These are phyloP conservation scores for Xylaria venustula DNA, from an alignment of 495 filamentous ascomycete species.

Conservation along the genomic window DNA sequence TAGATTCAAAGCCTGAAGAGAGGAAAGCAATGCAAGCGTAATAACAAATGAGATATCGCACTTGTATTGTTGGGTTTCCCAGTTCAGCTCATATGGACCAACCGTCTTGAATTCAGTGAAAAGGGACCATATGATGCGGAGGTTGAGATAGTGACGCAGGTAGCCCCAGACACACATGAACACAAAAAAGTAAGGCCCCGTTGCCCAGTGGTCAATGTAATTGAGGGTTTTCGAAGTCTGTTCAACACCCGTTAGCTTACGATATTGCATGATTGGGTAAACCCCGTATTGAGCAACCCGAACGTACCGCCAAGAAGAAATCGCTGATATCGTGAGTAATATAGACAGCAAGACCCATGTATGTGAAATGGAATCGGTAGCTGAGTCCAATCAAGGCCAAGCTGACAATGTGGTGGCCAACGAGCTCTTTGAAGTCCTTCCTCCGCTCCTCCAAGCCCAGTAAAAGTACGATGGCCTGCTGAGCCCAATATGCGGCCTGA, in stretches of 20 bases:
- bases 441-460: constrained; percentile 91
- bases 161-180: constrained; percentile 91
- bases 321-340: constrained; percentile 95
- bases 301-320: constrained; percentile 91
- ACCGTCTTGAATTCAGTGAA: constrained; percentile 87
- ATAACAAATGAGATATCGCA: constrained; percentile 73
- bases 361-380: constrained; percentile 98
- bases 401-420: constrained; percentile 91
- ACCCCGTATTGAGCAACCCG: neutral
- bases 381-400: constrained; percentile 82
- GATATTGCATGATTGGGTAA: neutral
- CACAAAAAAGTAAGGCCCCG: constrained; percentile 75
- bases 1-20: constrained; percentile 76
- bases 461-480: constrained; percentile 88
- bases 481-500: constrained; percentile 93
- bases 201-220: constrained; percentile 78
- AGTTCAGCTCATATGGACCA: constrained; percentile 83
- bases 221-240: constrained; percentile 93
- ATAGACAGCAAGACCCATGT: constrained; percentile 95
- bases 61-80: constrained; percentile 83
- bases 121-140: constrained; percentile 80
- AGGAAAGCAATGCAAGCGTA: constrained; percentile 66
- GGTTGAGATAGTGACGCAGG: constrained; percentile 86
- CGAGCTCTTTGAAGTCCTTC: constrained; percentile 95
- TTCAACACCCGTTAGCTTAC: constrained; percentile 7